phyloP scores from a whole-genome alignment of 2,329 filamentous ascomycete species.

The Colletotrichum karsti region DNA sequence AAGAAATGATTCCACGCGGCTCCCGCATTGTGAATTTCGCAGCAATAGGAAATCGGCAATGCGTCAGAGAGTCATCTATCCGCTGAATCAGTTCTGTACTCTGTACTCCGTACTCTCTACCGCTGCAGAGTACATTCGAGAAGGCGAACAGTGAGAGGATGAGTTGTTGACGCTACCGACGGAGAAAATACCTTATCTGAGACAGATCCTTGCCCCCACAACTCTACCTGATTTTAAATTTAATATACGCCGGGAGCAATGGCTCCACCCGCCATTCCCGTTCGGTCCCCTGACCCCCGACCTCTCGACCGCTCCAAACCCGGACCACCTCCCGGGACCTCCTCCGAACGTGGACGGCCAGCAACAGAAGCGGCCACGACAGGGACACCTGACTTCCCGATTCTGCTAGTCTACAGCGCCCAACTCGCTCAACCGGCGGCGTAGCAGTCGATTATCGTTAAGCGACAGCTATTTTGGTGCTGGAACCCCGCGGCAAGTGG shows the following conservation, averaged over 20 bases:
- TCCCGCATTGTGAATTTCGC: not conserved
- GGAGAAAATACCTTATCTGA: conserved; percentile 21
- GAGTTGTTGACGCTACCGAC: not conserved
- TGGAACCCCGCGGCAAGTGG: conserved; percentile 2
- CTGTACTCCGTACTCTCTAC: not conserved
- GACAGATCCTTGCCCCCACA: conserved; percentile 1
- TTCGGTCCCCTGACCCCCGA: not conserved
- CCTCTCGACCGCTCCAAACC: not conserved
- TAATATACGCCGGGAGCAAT: conserved; percentile 12
- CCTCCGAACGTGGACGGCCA: conserved; percentile 15
- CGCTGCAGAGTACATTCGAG: not conserved
- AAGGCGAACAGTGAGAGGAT: not conserved
- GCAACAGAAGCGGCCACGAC: not conserved
- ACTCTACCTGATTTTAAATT: conserved; percentile 22
- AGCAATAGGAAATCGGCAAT: not conserved
- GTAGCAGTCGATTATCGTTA: not conserved
- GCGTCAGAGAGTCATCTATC: not conserved
- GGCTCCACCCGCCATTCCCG: conserved; percentile 2
- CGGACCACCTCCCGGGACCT: not conserved
- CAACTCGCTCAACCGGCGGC: not conserved
- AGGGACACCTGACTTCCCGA: not conserved
- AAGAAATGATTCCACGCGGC: not conserved
- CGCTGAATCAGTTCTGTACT: not conserved
- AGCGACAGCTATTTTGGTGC: not conserved
- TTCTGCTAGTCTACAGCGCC: not conserved